phyloP scores from a whole-genome alignment of 208 protist species.

The Trypanosoma platydactyli region DNA sequence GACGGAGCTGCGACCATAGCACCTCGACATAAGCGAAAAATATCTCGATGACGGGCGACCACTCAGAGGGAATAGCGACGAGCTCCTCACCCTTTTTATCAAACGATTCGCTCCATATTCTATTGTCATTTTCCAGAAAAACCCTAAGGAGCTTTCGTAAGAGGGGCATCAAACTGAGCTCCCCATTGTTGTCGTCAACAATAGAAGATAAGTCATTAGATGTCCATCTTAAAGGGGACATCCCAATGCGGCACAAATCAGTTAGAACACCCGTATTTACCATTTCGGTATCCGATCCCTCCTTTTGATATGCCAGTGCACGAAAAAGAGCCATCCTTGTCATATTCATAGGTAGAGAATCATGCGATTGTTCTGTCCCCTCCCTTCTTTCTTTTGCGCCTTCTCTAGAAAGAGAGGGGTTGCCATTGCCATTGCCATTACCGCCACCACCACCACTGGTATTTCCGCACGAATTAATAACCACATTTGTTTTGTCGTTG shows the following conservation, averaged over 20 bases:
- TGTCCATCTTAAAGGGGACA: not conserved
- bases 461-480: too few relatives aligned
- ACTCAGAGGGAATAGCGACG: conserved; percentile 2
- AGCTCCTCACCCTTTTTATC: not conserved
- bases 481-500: too few relatives aligned
- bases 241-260: not conserved
- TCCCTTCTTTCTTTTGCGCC: too few relatives aligned
- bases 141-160: conserved; percentile 15
- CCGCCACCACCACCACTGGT: not conserved
- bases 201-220: not conserved
- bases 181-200: not conserved
- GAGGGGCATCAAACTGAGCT: not conserved
- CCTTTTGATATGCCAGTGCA: not conserved
- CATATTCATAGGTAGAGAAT: not conserved
- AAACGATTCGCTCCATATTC: not conserved
- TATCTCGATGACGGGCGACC: conserved; percentile 15
- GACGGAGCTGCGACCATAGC: conserved; percentile 32
- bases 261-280: not conserved
- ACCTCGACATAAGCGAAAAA: conserved; percentile 31
- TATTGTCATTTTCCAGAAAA: conserved; percentile 2
- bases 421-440: too few relatives aligned
- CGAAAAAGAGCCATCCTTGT: conserved; percentile 9
- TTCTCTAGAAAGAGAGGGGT: too few relatives aligned
- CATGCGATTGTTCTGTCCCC: not conserved
- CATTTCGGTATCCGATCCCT: not conserved